Base-by-base conservation (phyloP, 2,329 filamentous ascomycete genomes). In the Furcasterigmium furcatum region DNA sequence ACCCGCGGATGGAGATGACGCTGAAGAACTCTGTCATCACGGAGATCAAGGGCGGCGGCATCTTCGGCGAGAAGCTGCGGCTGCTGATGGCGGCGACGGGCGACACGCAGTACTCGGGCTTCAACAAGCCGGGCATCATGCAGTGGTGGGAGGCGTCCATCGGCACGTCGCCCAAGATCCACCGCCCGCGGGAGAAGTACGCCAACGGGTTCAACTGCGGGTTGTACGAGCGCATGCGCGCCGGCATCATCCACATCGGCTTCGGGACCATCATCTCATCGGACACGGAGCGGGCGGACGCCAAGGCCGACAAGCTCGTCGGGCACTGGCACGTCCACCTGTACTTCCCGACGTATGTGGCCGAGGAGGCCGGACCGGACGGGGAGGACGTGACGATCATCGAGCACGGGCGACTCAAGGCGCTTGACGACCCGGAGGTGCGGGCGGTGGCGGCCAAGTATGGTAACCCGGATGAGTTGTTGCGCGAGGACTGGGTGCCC, bases 221-320 rank as follows among this genome's bases (percentile, higher is more conserved):
- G 4, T 18, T 42, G 13, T 42, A 42, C 25, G 40, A 42, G 41
- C 8, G 25, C 6, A 43, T 43, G 41, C 29, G 41, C 8, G 27
- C 41, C 13, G 32, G 41, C 13, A 43, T 43, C 19, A 43, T 43
- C 19, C 41, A 43, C 41, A 43, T 43, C 34, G 41, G 41, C 7
- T 43, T 43, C 30, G 41, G 41, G 18, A 43, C 41, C 30, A 43
- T 43, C 41, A 43, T 43, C 29, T 43, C 41, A 10, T 25, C 41
- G 8, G 41, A 43, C 21, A 43, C 41, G 8, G 41, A 43, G 41
- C 41, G 41, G 16, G 41, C 41, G 2, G 41, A 43, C 22, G 41
- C 41, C 2, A 35, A 38, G 21, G 41, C 19, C n/a, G 41, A 29
- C 10, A 35, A 43, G 19, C 32, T 43, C 8, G 41, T 43, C 14